These are phyloP conservation scores for Nemania sp. DNA, from an alignment of 2,329 filamentous ascomycete genomes.

Conservation along the genomic window DNA sequence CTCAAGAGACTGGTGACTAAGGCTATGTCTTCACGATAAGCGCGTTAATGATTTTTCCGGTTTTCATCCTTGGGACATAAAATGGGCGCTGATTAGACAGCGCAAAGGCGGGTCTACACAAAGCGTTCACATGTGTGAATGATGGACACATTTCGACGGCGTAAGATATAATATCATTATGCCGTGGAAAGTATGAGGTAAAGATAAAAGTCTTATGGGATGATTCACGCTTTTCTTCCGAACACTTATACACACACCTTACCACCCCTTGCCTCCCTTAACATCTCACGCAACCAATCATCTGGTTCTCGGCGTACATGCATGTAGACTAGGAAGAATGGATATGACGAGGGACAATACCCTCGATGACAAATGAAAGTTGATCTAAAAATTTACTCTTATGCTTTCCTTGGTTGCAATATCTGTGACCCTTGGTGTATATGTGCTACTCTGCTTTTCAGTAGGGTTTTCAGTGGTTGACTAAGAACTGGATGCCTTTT, in stretches of 20 bases:
- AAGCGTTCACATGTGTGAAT: slow-evolving; percentile 45
- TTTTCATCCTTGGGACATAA: slow-evolving; percentile 46
- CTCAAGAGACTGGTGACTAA: slow-evolving; percentile 99
- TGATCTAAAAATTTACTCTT: slow-evolving; percentile 23
- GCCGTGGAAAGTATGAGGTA: slow-evolving; percentile 45
- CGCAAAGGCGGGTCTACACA: slow-evolving; percentile 44
- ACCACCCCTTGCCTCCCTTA: slow-evolving; percentile 39
- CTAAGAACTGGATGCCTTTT: too few relatives aligned
- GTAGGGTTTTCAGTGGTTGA: not conserved
- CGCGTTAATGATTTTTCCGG: slow-evolving; percentile 45
- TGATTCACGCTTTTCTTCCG: slow-evolving; percentile 47
- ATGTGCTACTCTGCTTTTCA: not conserved
- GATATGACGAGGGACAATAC: slow-evolving; percentile 33
- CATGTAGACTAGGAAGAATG: slow-evolving; percentile 53
- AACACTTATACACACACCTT: slow-evolving; percentile 41
- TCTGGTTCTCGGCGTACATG: slow-evolving; percentile 49
- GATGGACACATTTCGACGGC: slow-evolving; percentile 46
- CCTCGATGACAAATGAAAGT: slow-evolving; percentile 38
- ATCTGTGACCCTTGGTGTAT: not conserved
- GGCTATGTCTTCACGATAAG: slow-evolving; percentile 93
- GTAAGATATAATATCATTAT: slow-evolving; percentile 42
- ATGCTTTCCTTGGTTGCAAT: not conserved
- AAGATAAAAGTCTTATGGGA: slow-evolving; percentile 50
- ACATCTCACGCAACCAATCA: slow-evolving; percentile 44
- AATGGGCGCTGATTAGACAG: slow-evolving; percentile 48